phyloP scores from a whole-genome alignment of 2,329 filamentous ascomycete species.

The Karstenula rhodostoma region DNA sequence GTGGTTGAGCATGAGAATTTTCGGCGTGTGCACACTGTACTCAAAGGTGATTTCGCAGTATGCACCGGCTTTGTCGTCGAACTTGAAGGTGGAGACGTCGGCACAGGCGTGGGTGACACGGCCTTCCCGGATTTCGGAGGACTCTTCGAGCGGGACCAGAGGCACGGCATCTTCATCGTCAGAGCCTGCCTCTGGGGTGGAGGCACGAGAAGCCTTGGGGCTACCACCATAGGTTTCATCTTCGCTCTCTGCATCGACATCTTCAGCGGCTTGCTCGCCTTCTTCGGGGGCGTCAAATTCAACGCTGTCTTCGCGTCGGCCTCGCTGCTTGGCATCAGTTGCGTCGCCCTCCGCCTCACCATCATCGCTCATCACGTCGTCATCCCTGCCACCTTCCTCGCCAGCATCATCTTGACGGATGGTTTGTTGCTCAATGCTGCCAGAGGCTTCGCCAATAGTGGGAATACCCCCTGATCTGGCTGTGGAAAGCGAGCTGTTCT shows the following conservation, averaged over 20 bases:
- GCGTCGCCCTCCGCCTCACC: conserved; percentile 63
- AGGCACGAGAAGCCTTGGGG: conserved; percentile 48
- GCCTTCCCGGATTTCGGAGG: conserved; percentile 42
- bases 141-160: conserved; percentile 23
- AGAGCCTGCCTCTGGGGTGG: conserved; percentile 40
- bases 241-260: conserved; percentile 64
- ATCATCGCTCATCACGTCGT: conserved; percentile 78
- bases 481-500: conserved; percentile 63
- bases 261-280: conserved; percentile 80
- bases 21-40: conserved; percentile 81
- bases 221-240: conserved; percentile 63
- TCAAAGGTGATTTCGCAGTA: conserved; percentile 84
- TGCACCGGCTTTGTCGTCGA: conserved; percentile 75
- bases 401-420: conserved; percentile 45
- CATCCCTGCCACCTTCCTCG: conserved; percentile 61
- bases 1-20: conserved; percentile 90
- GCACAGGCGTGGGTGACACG: conserved; percentile 56
- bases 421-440: conserved; percentile 62
- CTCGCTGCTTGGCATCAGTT: conserved; percentile 75
- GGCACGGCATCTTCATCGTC: conserved; percentile 32
- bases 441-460: conserved; percentile 72
- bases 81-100: conserved; percentile 79
- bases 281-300: conserved; percentile 95
- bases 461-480: conserved; percentile 71
- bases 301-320: conserved; percentile 80